Base-by-base conservation (phyloP, 441 rosid species). In the Omphalea diandra region DNA sequence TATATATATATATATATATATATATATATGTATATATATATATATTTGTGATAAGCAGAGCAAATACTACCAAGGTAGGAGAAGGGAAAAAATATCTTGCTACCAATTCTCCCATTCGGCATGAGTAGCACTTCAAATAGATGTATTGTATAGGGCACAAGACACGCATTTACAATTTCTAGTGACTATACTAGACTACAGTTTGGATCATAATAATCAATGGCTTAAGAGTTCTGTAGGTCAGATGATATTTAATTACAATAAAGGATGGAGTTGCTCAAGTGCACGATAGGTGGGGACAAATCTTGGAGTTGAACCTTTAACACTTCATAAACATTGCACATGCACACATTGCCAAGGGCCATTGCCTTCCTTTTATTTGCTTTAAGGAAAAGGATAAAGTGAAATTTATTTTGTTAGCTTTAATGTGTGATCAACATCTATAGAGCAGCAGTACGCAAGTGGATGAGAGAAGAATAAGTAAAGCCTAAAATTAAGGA, bases 321-420 rank as follows among this genome's bases (percentile, higher is more conserved):
- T 29, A 56, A 43, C 40, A 65, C 36, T 10, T 58, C 15, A 44
- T 55, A 55, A 74, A 70, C 71, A 70, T 6, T 49, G 71, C 74
- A 70, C 78, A 75, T 75, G 78, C 68, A 49, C 57, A 55, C 67
- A 72, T 63, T 40, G 49, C 64, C 46, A 41, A 43, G 64, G 71
- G 67, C 44, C 58, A 53, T 55, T 33, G 41, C 56, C 40, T 10
- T 15, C 56, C 73, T 68, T 73, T 78, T 68, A 29, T 65, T 69
- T 61, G 82, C 77, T 79, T 78, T 68, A 79, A 68, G 66, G 65
- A 71, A 78, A 75, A 68, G 62, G 72, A 41, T 75, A 78, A 74
- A 82, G 77, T 69, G 75, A 67, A 69, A 59, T 32, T 55, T 72
- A 56, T 54, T 44, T 65, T 63, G 67, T 60, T 44, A 52, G 66